Base-by-base conservation (phyloP, 108 stramenopile species). In the Cyclotella sp. region DNA sequence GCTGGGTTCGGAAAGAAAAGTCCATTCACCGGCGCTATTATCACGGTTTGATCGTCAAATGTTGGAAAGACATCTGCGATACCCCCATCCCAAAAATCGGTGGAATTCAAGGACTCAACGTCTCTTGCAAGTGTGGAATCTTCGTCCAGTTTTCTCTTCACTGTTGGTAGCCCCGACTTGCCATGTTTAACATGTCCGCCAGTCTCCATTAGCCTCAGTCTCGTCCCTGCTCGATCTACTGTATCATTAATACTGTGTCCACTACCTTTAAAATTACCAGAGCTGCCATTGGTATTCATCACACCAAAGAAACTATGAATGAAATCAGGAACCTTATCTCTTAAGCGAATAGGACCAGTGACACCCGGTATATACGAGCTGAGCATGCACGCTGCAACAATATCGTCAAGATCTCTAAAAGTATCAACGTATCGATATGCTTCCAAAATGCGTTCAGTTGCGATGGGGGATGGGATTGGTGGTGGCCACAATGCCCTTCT, bases 301-400 rank as follows among this genome's bases (percentile, higher is more conserved):
- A 47, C 9, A 47, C 45, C 64, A 19, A 80, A 69, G 15, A 78
- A 40, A 29, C 60, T 72, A 47, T 30, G 29, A 0, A 80, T 27
- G 29, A 80, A 53, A 13, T 60, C 73, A 1, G 75, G 64, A 26
- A 83, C 54, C 24, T 44, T 75, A 18, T 63, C 73, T 26, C 34
- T 47, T 18, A 74, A 63, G 9, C 64, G 53, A 15, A 83, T 58
- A 5, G 88, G 82, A 19, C 88, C 90, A 0, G 90, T 91, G 0
- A 64, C 71, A 13, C 88, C 90, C 12, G 90, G 88, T n/a, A 91
- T 77, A 60, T 89, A 89, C 13, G 79, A 81, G 55, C 88, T 89
- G 67, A 91, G 76, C 64, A 91, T 67, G 51, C 85, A 75, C 22
- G 78, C 73, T 16, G 90, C 78, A 40, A 87, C 24, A 11, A 87